Base-by-base conservation (phyloP, 148 eudicot species). In the Rhododendron molle region DNA sequence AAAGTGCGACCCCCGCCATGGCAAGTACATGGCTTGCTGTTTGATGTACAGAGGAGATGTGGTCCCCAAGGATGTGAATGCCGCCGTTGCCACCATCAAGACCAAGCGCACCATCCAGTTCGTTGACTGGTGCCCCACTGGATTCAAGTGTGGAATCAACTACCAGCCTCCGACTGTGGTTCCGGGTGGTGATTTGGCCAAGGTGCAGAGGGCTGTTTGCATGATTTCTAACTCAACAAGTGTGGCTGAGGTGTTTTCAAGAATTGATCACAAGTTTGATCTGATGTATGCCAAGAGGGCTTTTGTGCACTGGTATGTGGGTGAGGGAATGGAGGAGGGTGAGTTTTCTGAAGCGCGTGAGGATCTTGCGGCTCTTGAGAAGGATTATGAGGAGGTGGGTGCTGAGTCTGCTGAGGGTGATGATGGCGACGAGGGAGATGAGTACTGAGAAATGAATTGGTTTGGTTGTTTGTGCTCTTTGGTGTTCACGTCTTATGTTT, bases 311-410 rank as follows among this genome's bases (percentile, higher is more conserved):
- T 83, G 88, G 88, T 87, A 87, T 38, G 88, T 87, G 10, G 88
- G 88, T 79, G 88, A 87, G 83, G 88, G 88, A 1, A 87, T 87
- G 88, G 88, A 87, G 80, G 88, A 87, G 81, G 88, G 88, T 32
- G 88, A 83, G 79, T 87, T 87, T 40, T 87, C 88, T 9, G 88
- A 87, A 72, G 88, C 88, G 0, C 86, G 88, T 2, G 88, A 87
- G 83, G 88, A 87, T 54, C 83, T 87, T 79, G 88, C 88, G 10
- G 88, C 88, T 10, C 79, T 87, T 50, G 88, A 87, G 72, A 67
- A 67, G 72, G 72, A 67, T 67, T 67, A 67, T 10, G 72, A 67
- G 34, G 72, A 67, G 72, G 83, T 87, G 16, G 88, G 88, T 58
- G 78, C 78, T 67, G 88, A 87, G 54, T 83, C 83, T 14, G 88